These are phyloP conservation scores for Batkoa obscura DNA, from an alignment of 371 early-diverging fungal genomes.

Conservation along the genomic window DNA sequence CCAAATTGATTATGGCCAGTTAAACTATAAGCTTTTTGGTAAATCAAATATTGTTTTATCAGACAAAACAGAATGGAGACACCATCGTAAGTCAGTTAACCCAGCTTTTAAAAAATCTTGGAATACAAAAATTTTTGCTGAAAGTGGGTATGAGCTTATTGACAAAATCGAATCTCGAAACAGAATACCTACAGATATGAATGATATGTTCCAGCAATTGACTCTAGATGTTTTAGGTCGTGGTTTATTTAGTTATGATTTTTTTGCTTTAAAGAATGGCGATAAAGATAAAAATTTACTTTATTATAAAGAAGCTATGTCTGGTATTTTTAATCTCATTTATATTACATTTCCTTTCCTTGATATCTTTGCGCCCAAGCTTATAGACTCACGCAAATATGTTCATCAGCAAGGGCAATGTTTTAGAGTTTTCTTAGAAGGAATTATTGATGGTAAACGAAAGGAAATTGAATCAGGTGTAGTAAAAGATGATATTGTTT, in stretches of 20 bases:
- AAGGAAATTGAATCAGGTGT: background rate
- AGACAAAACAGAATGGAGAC: background rate
- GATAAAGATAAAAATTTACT: background rate
- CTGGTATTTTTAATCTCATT: background rate
- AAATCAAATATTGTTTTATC: background rate
- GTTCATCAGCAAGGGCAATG: background rate
- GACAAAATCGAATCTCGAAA: background rate
- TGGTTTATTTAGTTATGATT: constrained; percentile 4
- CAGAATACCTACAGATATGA: background rate
- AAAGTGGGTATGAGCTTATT: background rate
- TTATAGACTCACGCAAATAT: background rate
- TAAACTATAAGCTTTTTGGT: background rate
- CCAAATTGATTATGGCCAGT: background rate
- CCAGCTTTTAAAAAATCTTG: constrained; percentile 5
- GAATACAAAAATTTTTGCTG: constrained; percentile 2
- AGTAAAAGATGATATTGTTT: background rate
- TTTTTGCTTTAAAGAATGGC: background rate
- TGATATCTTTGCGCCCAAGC: background rate
- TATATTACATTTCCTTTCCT: background rate
- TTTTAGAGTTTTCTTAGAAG: background rate
- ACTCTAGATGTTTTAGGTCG: constrained; percentile 4
- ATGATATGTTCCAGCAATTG: background rate
- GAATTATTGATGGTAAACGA: background rate
- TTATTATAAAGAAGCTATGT: background rate
- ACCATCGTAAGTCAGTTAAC: background rate